Evolutionary conservation across 116 monocot genomes (phyloP), one percentile per base, ranked within the genome.

Genomic region (Posidonia oceanica): DNA sequence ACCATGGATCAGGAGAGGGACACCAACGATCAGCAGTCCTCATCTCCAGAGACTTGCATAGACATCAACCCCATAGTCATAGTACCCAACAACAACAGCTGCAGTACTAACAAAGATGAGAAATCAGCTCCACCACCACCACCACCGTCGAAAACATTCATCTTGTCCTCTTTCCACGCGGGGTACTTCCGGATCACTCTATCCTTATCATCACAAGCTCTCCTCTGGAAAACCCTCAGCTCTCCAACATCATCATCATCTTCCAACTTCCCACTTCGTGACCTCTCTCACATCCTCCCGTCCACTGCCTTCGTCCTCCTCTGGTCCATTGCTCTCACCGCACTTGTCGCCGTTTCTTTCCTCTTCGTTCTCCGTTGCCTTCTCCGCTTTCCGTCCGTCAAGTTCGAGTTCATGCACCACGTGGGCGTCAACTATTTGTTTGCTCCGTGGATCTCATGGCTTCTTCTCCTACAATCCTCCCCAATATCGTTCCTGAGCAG

Each of bases 151-250:
- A 70, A 48, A 13, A 41, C 63, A 8, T 48, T 73, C 6, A 38
- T 74, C 18, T 48, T 86, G n/a, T 76, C 87, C 4, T 59, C 71
- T 14, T 90, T 87, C 74, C 87, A 90, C 36, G 87, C 90, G 2
- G 87, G 90, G 52, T 90, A 86, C 78, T 90, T 90, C 82, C 75
- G 87, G 55, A 90, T 90, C 66, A 84, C 82, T 69, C 75, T 90
- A 5, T 74, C 84, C 29, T 72, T 90, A 6, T 80, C 76, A 29
- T 75, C 82, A 54, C 86, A 90, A 64, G 82, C 87, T 52, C 74
- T 87, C 13, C 90, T 90, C 1, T 90, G 87, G 90, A 84, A 82
- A 63, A 82, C 84, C 0, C 74, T 90, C 4, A 74, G 67, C 40
- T 66, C 72, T 18, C 66, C 79, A 1, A 59, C 80, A 11, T 57